Evolutionary conservation across 2,329 filamentous ascomycete genomes (phyloP).

Genomic region (Alternaria incomplexa): DNA sequence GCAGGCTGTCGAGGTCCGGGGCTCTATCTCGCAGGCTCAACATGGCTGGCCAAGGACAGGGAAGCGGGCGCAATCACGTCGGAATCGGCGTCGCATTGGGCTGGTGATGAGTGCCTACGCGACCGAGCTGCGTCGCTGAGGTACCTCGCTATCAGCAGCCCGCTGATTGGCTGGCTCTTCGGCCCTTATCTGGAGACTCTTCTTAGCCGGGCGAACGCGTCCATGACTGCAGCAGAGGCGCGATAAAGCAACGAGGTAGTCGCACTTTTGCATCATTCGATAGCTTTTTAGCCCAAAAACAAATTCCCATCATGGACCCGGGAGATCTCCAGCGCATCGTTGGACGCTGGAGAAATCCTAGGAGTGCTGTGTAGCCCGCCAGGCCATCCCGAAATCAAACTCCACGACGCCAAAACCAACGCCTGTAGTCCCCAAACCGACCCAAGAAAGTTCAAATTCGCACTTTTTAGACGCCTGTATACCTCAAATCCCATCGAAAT

Average conservation of each 20-base stretch:
- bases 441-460: not conserved
- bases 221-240: constrained; percentile 1
- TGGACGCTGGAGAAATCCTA: not conserved
- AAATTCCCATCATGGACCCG: not conserved
- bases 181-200: constrained; percentile 11
- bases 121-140: not conserved
- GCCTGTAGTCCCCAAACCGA: not conserved
- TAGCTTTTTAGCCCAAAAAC: not conserved
- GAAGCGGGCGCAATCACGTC: constrained; percentile 9
- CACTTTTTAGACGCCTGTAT: not conserved
- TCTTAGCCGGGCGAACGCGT: not conserved
- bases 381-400: not conserved
- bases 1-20: constrained; percentile 19
- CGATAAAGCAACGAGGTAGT: not conserved
- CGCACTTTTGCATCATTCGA: not conserved
- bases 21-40: constrained; percentile 9
- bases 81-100: constrained; percentile 15
- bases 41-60: constrained; percentile 25
- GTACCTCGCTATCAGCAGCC: constrained; percentile 5
- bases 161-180: constrained; percentile 8
- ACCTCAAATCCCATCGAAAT: not conserved
- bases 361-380: not conserved
- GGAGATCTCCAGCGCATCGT: not conserved
- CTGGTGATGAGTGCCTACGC: constrained; percentile 4
- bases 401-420: not conserved